phyloP scores from a whole-genome alignment of 345 rosid genomes.

The Lumnitzera racemosa region DNA sequence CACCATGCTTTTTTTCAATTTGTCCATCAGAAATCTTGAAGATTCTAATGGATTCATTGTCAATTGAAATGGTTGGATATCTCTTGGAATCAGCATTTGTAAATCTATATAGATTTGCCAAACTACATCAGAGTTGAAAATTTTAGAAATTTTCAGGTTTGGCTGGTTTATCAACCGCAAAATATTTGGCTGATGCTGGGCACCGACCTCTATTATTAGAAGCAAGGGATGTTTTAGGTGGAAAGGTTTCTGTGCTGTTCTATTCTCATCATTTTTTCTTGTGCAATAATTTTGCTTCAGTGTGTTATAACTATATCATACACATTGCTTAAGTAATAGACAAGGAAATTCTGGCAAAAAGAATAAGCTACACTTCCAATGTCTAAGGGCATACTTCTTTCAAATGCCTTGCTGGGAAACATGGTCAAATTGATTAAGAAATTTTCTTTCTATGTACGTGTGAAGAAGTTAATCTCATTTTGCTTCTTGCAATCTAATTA shows the following conservation, averaged over 20 bases:
- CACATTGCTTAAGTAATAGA: not conserved
- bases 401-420: too few species aligned
- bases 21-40: too few species aligned
- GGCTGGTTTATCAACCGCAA: conserved; percentile 93
- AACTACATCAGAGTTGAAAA: not conserved
- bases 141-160: conserved; percentile 45
- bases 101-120: not conserved
- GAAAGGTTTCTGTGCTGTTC: conserved; percentile 56
- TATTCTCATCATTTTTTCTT: not conserved
- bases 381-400: too few species aligned
- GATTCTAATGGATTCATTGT: not conserved
- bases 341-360: not conserved
- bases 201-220: conserved; percentile 75
- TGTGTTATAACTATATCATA: not conserved
- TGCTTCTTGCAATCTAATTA: conserved; percentile 4
- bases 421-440: too few species aligned
- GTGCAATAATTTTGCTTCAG: conserved; percentile 4
- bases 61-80: not conserved
- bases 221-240: conserved; percentile 93
- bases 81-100: not conserved
- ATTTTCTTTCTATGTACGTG: too few species aligned
- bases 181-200: conserved; percentile 94
- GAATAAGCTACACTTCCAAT: not conserved
- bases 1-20: too few species aligned
- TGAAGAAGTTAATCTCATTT: too few species aligned